These are phyloP conservation scores for Adansonia gregorii DNA, from an alignment of 441 rosid species.

Conservation along the genomic window DNA sequence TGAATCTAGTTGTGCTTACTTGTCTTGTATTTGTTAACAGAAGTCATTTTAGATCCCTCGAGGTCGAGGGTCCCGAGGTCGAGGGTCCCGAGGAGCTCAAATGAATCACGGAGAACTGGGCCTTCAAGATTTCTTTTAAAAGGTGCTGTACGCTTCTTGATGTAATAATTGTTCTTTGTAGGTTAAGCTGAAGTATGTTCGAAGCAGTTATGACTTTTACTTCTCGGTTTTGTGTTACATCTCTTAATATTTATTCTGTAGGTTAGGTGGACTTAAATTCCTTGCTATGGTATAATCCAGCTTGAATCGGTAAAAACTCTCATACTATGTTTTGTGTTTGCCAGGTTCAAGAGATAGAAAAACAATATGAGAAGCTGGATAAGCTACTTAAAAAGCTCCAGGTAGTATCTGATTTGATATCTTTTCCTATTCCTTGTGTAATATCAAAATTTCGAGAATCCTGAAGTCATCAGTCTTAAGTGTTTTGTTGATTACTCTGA, in stretches of 20 bases:
- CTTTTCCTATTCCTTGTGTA: background rate
- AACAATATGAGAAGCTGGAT: conserved; percentile 83
- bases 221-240: background rate
- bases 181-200: background rate
- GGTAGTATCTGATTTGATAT: conserved; percentile 57
- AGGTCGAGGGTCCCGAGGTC: conserved; percentile 43
- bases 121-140: conserved; percentile 84
- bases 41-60: conserved; percentile 85
- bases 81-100: conserved; percentile 57
- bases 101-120: conserved; percentile 74
- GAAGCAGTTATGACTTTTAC: background rate
- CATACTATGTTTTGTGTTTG: background rate
- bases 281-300: background rate
- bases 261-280: background rate
- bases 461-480: background rate
- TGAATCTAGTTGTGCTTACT: background rate
- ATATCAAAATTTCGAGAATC: background rate
- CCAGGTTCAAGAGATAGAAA: conserved; percentile 91
- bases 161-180: background rate
- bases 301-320: background rate
- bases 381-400: conserved; percentile 86
- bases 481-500: background rate
- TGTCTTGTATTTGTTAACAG: conserved; percentile 48
- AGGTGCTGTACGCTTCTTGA: conserved; percentile 46
- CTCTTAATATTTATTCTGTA: conserved; percentile 13